Evolutionary conservation across 371 early-diverging fungal genomes (phyloP).

Genomic region (Gilbertella persicaria): DNA sequence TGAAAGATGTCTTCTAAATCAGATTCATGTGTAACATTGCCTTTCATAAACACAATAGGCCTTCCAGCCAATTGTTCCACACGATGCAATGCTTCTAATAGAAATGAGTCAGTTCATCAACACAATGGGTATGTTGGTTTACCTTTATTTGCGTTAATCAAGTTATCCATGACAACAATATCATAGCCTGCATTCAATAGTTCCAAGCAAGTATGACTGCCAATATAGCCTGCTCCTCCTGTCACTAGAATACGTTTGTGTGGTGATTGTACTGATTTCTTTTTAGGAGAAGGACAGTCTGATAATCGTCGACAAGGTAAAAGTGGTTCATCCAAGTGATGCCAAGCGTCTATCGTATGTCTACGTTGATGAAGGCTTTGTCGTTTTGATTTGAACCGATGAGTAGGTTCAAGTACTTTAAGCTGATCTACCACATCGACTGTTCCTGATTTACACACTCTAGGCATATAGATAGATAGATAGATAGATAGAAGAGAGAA

Average conservation of each 20-base stretch:
- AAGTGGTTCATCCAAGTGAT: slow-evolving; percentile 13
- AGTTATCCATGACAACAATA: slow-evolving; percentile 82
- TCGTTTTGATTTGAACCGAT: slow-evolving; percentile 15
- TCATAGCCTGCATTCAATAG: slow-evolving; percentile 70
- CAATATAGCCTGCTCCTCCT: slow-evolving; percentile 92
- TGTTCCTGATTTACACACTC: slow-evolving; percentile 18
- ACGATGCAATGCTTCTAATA: slow-evolving; percentile 49
- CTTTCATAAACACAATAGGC: slow-evolving; percentile 43
- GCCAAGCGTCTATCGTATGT: slow-evolving; percentile 28
- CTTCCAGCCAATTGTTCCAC: slow-evolving; percentile 46
- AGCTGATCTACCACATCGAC: slow-evolving; percentile 21
- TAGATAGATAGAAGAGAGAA: too few relatives aligned
- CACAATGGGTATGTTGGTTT: background rate
- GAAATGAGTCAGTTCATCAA: background rate
- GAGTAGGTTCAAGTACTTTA: slow-evolving; percentile 16
- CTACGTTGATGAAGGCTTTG: slow-evolving; percentile 13
- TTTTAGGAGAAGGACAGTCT: slow-evolving; percentile 10
- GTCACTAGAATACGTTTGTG: slow-evolving; percentile 73
- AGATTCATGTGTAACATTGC: slow-evolving; percentile 42
- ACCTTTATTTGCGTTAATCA: slow-evolving; percentile 65
- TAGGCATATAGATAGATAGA: slow-evolving; percentile 8
- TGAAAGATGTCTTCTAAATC: slow-evolving; percentile 66
- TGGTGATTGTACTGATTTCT: slow-evolving; percentile 20
- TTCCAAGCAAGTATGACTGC: slow-evolving; percentile 86
- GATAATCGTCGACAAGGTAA: slow-evolving; percentile 16